Percentiles rank a stretch among this genome's conserved stretches.
phyloP scores from a whole-genome alignment of 768 basidiomycete genomes.

The Pluteus cervinus region DNA sequence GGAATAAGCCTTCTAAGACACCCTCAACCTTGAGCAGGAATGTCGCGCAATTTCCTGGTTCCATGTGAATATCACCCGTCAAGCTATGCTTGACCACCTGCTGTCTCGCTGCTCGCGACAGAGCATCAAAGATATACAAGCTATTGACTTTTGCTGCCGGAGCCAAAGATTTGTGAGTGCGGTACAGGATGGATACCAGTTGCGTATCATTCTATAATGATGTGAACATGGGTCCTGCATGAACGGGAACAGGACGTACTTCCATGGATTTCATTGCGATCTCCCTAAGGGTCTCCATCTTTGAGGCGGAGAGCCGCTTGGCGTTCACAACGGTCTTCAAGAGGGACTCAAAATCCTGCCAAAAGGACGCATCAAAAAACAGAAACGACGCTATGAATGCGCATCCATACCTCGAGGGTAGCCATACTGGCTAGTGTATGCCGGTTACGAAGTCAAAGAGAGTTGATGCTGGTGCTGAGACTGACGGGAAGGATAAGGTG shows the following conservation, averaged over 20 bases:
- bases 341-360: constrained; percentile 73
- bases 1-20: constrained; percentile 82
- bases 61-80: constrained; percentile 47
- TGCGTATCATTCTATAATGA: constrained; percentile 71
- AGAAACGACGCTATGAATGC: constrained; percentile 5
- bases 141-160: constrained; percentile 71
- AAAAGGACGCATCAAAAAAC: constrained; percentile 7
- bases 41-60: constrained; percentile 67
- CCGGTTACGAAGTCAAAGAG: constrained; percentile 1
- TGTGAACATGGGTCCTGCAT: constrained; percentile 2
- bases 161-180: constrained; percentile 77
- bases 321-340: constrained; percentile 79
- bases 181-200: constrained; percentile 83
- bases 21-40: constrained; percentile 90
- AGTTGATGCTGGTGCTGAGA: no score
- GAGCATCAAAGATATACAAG: constrained; percentile 91
- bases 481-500: constrained; percentile 3
- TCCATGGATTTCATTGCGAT: constrained; percentile 72
- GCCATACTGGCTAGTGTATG: constrained; percentile 25
- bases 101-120: constrained; percentile 76
- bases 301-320: constrained; percentile 82
- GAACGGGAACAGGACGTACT: constrained; percentile 36
- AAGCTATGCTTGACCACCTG: constrained; percentile 60
- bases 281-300: constrained; percentile 73
- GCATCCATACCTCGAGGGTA: constrained; percentile 30